Evolutionary conservation across 306 rosid genomes (phyloP), one percentile per base, ranked within the genome.

Genomic region (Ziziphus jujuba): DNA sequence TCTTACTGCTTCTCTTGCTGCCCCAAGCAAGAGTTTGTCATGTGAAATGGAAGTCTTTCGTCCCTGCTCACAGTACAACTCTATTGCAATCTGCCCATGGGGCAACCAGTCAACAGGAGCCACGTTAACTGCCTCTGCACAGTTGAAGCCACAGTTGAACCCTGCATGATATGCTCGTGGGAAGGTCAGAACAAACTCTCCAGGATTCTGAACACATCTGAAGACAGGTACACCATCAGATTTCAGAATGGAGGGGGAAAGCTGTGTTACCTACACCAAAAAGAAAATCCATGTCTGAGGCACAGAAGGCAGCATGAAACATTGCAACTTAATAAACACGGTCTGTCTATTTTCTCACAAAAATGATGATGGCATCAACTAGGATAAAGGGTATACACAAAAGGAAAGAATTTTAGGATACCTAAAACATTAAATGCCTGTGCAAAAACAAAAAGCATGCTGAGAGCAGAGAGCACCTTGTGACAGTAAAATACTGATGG

Each of bases 21-120:
- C 99, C 52, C 99, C 99, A 81, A 95, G 96, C 83, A 95, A 79
- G 60, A 95, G 77, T 76, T 87, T 95, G 75, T 95, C 99, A 33
- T 95, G 99, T 56, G 99, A 95, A 90, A 95, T 76, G 57, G 99
- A 90, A 75, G 99, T 95, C 87, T 80, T 95, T 50, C 97, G 91
- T 69, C 88, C 84, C 81, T 88, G 99, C 77, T 85, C 85, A 75
- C 78, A 85, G 73, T 93, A 93, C 44, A 88, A 82, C 78, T 85
- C 87, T 81, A 93, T 79, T 61, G 99, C 97, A 68, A 84, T 76
- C 84, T 95, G 95, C 65, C 99, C 99, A 66, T 95, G 97, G 66
- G 96, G 97, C 62, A 93, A 78, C 99, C 97, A 95, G 77, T 95
- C 99, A 73, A 90, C 96, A 65, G 97, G 97, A 75, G 99, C 99